Evolutionary conservation across 176 grass and related monocot genomes (phyloP), one percentile per base, ranked within the genome.

Genomic region (Avena insularis): DNA sequence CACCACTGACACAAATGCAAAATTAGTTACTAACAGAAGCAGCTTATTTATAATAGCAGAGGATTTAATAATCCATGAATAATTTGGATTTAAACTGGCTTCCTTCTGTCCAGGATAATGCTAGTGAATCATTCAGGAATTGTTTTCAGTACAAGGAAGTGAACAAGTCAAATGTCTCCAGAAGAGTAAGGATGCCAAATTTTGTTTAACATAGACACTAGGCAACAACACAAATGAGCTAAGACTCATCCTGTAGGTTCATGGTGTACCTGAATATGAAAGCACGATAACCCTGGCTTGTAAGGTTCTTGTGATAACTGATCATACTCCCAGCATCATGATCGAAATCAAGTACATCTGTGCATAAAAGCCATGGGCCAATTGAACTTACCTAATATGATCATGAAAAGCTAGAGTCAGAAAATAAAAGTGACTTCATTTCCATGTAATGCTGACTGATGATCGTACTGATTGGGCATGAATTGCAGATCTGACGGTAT

Each of bases 251-350:
- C 65, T 86, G 14, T 61, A 46, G 51, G 60, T 81, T 36, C 5
- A 66, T 66, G 23, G 20, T 64, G 31, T 76, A 98, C 94, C 96
- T 98, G 64, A 73, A 98, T 86, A 98, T 94, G n/a, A 98, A 76
- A 87, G 90, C 92, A 65, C 87, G 92, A 20, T 98, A 96, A 67
- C 93, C 96, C 67, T 86, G 86, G 36, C 45, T 60, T 81, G 93
- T 98, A 60, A 98, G 96, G 59, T 93, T 96, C 76, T 79, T 96
- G 88, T 98, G 96, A 87, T 98, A 98, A 69, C 38, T 40, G 57
- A 98, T 90, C 96, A 98, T 98, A 82, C 93, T 98, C 47, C 96
- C 96, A 70, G 96, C 94, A 79, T 98, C 96, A 48, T 92, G 90
- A 56, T 16, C 0, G 55, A 92, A 98, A 25, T 72, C 2, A 55